Percentiles rank a stretch among this genome's conserved stretches.
These are phyloP conservation scores for Pulicaria dysenterica DNA, from an alignment of 129 eudicot genomes.

Conservation along the genomic window DNA sequence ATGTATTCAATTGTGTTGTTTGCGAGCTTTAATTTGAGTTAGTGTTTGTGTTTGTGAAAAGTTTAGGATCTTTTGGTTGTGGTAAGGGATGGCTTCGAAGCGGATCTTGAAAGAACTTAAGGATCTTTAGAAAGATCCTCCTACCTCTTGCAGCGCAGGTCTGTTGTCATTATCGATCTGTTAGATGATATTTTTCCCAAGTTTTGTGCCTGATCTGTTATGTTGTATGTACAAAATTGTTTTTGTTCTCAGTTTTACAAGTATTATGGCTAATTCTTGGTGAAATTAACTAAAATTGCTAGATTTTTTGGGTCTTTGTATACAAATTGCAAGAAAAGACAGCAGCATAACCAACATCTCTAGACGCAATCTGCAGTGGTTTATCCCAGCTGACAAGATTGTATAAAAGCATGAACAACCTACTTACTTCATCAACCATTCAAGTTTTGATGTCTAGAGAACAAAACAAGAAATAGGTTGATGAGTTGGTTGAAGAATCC, in stretches of 20 bases:
- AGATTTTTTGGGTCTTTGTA: not conserved
- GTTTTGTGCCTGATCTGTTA: not conserved
- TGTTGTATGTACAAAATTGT: not conserved
- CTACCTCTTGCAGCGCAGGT: constrained; percentile 80
- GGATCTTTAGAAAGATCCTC: constrained; percentile 82
- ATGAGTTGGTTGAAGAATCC: too few species aligned
- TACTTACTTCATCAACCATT: too few species aligned
- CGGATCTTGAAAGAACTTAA: constrained; percentile 68
- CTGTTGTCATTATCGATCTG: not conserved
- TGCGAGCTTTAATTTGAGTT: constrained; percentile 27
- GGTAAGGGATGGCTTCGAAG: constrained; percentile 64
- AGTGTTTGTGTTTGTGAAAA: constrained; percentile 35
- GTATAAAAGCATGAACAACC: too few species aligned
- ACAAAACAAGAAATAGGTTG: too few species aligned
- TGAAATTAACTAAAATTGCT: not conserved
- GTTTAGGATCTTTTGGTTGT: constrained; percentile 36
- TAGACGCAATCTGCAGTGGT: too few species aligned
- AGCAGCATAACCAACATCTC: too few species aligned
- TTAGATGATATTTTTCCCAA: constrained; percentile 4
- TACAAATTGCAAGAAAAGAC: constrained; percentile 17
- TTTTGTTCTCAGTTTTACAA: not conserved
- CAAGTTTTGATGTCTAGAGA: too few species aligned
- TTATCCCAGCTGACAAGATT: too few species aligned
- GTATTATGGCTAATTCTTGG: not conserved
- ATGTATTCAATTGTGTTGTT: constrained; percentile 24